A percentile compares a stretch with the other conserved stretches of the same genome.
Evolutionary conservation across 257 asterid genomes (phyloP).

Genomic region (Solanum etuberosum): DNA sequence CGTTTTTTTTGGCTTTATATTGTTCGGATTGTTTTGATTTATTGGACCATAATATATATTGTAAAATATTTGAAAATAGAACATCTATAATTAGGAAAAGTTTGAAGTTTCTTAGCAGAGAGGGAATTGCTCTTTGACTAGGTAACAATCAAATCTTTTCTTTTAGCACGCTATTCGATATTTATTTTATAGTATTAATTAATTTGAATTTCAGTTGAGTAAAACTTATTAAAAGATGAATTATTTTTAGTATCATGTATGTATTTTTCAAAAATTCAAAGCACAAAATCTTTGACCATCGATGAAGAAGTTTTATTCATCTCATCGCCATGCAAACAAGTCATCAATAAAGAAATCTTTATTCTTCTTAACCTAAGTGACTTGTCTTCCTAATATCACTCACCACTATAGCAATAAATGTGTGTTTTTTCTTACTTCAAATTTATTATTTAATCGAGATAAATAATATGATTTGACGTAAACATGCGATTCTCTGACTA

Average conservation of each 20-base stretch:
- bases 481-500: rapidly evolving
- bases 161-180: not conserved
- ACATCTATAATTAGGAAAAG: not conserved
- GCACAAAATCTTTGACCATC: no score
- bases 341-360: not conserved
- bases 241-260: not conserved
- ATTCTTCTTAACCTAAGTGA: not conserved
- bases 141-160: not conserved
- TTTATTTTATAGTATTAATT: not conserved
- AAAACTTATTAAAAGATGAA: not conserved
- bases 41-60: not conserved
- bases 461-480: not conserved
- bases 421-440: not conserved
- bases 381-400: not conserved
- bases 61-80: not conserved
- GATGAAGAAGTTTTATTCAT: no score
- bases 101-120: not conserved
- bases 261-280: not conserved
- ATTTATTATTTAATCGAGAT: not conserved
- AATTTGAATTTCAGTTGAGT: not conserved
- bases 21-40: not conserved
- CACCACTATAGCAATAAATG: not conserved
- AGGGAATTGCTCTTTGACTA: not conserved
- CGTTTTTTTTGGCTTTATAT: not conserved
- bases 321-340: not conserved